These are phyloP conservation scores for Ceratocystis diversiconidia DNA, from an alignment of 2,329 filamentous ascomycete genomes.

Conservation along the genomic window DNA sequence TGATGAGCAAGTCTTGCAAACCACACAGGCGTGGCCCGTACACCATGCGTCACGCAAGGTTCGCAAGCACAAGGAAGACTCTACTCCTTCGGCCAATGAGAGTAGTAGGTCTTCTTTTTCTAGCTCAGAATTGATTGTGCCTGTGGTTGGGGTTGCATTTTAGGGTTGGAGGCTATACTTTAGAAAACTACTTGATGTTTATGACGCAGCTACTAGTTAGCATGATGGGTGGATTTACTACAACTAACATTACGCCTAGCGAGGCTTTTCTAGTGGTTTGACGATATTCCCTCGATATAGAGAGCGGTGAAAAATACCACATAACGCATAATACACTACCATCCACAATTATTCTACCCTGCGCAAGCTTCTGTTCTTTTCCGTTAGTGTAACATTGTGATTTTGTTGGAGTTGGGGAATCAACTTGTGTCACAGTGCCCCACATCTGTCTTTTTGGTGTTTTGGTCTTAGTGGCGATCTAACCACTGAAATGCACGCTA, in stretches of 20 bases:
- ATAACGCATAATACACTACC: too few relatives aligned
- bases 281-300: too few relatives aligned
- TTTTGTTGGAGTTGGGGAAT: neutral
- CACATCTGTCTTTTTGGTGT: neutral
- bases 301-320: too few relatives aligned
- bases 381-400: neutral
- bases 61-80: neutral
- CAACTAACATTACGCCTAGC: too few relatives aligned
- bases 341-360: too few relatives aligned
- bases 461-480: neutral
- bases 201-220: too few relatives aligned
- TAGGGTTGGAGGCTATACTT: neutral
- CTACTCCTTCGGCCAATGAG: neutral
- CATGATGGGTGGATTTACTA: too few relatives aligned
- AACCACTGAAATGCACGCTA: neutral
- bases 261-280: too few relatives aligned
- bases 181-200: neutral
- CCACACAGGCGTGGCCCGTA: neutral
- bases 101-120: neutral
- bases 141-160: slow-evolving; percentile 1
- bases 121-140: neutral
- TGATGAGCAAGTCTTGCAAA: neutral
- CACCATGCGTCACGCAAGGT: neutral
- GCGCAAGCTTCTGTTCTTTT: neutral
- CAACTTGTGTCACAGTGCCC: neutral